Evolutionary conservation across 148 eudicot species (phyloP).

Genomic region (Nyssa sinensis): DNA sequence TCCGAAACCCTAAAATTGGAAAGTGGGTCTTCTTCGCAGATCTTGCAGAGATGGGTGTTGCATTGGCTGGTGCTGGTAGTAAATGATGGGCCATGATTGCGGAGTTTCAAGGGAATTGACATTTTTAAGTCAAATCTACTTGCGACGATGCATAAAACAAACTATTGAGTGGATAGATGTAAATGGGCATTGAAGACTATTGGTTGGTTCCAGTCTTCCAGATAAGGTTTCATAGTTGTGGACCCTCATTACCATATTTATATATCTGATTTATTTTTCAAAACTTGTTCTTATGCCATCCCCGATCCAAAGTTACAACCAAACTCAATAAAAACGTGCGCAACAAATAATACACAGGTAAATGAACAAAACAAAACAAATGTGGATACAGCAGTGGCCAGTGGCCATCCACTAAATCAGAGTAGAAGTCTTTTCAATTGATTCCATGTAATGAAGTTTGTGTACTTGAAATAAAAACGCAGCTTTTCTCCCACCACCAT

Average conservation of each 20-base stretch:
- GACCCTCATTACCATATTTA: not conserved
- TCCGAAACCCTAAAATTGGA: not conserved
- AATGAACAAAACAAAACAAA: too few species aligned
- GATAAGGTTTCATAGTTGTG: slow-evolving; percentile 17
- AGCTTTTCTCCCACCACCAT: too few species aligned
- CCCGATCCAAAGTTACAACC: too few species aligned
- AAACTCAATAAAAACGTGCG: too few species aligned
- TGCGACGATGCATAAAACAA: slow-evolving; percentile 1
- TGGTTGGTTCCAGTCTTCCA: slow-evolving; percentile 10
- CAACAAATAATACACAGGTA: too few species aligned
- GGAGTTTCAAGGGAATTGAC: slow-evolving; percentile 1
- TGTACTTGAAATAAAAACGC: too few species aligned
- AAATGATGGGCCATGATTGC: slow-evolving; percentile 29
- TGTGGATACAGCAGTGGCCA: too few species aligned
- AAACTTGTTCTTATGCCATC: too few species aligned
- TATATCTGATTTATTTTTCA: too few species aligned
- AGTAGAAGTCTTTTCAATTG: too few species aligned
- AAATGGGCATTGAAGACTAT: not conserved
- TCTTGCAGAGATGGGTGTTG: slow-evolving; percentile 12
- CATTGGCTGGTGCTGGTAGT: slow-evolving; percentile 13
- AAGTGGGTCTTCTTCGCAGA: slow-evolving; percentile 11
- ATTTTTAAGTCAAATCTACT: slow-evolving; percentile 10
- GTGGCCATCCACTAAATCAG: too few species aligned
- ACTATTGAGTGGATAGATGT: not conserved
- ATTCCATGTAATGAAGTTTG: too few species aligned